Conservation (phyloP, 2,329 filamentous ascomycete species). For the Hypoxylon sp. region DNA sequence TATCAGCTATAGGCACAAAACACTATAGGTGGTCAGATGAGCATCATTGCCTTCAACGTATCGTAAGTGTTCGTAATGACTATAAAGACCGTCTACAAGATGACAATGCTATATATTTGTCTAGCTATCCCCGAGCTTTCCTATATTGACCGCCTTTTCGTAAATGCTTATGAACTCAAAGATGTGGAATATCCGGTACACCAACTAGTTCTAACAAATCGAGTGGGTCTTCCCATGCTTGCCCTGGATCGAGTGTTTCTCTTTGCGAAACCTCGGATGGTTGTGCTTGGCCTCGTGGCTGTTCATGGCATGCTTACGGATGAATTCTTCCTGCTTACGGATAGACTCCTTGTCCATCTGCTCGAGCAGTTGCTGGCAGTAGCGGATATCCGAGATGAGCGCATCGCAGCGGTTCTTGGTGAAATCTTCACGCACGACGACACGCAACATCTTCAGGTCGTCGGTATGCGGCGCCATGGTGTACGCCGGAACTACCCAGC, state of each 20-base stretch:
- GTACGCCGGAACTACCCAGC: slow-evolving; percentile 96
- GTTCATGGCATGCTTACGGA: slow-evolving; percentile 67
- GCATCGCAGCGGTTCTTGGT: slow-evolving; percentile 83
- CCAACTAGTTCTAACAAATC: slow-evolving; percentile 71
- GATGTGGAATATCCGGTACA: background rate
- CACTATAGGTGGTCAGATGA: background rate
- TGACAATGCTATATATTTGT: slow-evolving; percentile 16
- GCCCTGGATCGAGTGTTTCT: slow-evolving; percentile 88
- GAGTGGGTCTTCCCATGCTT: slow-evolving; percentile 92
- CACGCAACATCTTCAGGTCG: slow-evolving; percentile 87
- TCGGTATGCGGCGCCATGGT: slow-evolving; percentile 94
- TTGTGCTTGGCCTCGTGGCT: slow-evolving; percentile 66
- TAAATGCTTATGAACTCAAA: background rate
- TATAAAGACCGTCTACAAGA: slow-evolving; percentile 12
- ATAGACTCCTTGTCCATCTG: slow-evolving; percentile 80
- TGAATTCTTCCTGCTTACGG: slow-evolving; percentile 75
- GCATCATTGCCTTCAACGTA: background rate
- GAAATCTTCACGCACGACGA: slow-evolving; percentile 95
- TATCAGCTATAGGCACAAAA: too few relatives aligned
- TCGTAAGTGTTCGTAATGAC: background rate
- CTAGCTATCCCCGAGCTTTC: slow-evolving; percentile 1
- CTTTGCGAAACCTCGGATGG: slow-evolving; percentile 68
- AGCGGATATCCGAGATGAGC: slow-evolving; percentile 81
- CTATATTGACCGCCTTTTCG: slow-evolving; percentile 1
- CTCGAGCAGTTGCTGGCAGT: slow-evolving; percentile 77